A percentile compares a stretch with the other conserved stretches of the same genome.
Conservation (phyloP, 2,329 filamentous ascomycete genomes). For the Colletotrichum higginsianum region DNA sequence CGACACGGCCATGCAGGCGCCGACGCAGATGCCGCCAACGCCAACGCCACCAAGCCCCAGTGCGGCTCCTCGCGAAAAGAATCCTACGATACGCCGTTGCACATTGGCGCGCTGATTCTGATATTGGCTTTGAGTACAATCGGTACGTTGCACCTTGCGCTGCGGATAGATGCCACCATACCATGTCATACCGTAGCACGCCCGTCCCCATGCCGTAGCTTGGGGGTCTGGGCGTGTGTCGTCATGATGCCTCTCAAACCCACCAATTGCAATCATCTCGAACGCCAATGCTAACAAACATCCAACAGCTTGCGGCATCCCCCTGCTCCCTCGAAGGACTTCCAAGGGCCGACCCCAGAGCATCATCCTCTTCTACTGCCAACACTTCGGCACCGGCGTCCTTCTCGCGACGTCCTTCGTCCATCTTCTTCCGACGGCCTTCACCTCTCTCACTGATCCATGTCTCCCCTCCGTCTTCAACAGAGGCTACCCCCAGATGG, state of each 20-base stretch:
- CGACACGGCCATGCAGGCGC: constrained; percentile 55
- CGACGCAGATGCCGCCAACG: constrained; percentile 26
- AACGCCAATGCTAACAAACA: constrained; percentile 4
- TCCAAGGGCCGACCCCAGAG: constrained; percentile 71
- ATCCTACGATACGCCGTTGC: constrained; percentile 76
- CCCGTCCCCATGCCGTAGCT: no score
- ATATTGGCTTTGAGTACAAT: constrained; percentile 74
- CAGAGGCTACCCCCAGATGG: constrained; percentile 82
- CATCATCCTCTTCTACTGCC: constrained; percentile 75
- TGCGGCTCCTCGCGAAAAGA: constrained; percentile 69
- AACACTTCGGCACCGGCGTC: constrained; percentile 86
- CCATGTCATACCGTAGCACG: neutral
- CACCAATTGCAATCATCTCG: no score
- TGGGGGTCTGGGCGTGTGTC: neutral
- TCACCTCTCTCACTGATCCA: constrained; percentile 76
- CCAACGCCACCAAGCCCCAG: constrained; percentile 59
- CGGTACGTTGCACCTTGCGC: constrained; percentile 55
- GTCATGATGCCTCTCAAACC: neutral
- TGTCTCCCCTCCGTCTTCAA: constrained; percentile 86
- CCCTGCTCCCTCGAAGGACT: constrained; percentile 73
- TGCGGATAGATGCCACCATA: neutral
- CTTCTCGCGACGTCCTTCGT: constrained; percentile 91
- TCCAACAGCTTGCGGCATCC: constrained; percentile 73
- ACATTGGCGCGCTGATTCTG: constrained; percentile 77
- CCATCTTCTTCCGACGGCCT: constrained; percentile 79